Conservation (phyloP, 495 filamentous ascomycete species). For the Mycothermus thermophilus region DNA sequence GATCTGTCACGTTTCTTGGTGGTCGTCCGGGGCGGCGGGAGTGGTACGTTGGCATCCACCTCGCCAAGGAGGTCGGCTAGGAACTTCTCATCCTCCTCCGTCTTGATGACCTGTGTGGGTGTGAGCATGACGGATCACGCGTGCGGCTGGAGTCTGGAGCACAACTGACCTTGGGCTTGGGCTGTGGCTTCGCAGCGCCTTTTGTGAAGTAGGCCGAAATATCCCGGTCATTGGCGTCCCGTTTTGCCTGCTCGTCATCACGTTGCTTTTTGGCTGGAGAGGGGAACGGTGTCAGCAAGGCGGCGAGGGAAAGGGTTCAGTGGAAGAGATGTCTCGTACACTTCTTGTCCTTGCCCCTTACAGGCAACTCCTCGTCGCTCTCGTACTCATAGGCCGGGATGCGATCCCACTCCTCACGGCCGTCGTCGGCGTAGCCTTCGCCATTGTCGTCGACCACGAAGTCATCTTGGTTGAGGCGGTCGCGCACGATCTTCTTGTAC, state of each 20-base stretch:
- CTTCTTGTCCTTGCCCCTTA: constrained; percentile 40
- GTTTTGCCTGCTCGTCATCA: constrained; percentile 75
- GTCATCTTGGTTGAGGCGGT: constrained; percentile 83
- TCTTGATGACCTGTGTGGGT: constrained; percentile 37
- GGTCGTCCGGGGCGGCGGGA: constrained; percentile 34
- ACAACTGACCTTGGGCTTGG: constrained; percentile 62
- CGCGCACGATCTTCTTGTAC: constrained; percentile 89
- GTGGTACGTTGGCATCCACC: constrained; percentile 70
- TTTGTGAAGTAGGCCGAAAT: constrained; percentile 90
- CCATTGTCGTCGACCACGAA: constrained; percentile 95
- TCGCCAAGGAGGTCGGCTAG: constrained; percentile 74
- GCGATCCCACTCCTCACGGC: constrained; percentile 88
- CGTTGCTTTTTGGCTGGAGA: constrained; percentile 65
- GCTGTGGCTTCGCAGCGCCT: constrained; percentile 47
- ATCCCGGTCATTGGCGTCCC: constrained; percentile 74
- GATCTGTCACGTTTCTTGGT: constrained; percentile 56
- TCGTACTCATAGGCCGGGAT: constrained; percentile 53
- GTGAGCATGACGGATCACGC: background rate
- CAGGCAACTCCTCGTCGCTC: constrained; percentile 51
- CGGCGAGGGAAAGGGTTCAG: too few species aligned
- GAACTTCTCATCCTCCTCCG: constrained; percentile 77
- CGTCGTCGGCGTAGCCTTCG: constrained; percentile 89
- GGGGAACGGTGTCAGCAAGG: too few species aligned
- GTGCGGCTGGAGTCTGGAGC: background rate
- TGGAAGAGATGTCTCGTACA: too few species aligned